Percentiles rank a stretch among this genome's conserved stretches.
These are phyloP conservation scores for Metschnikowia sp. DNA, from an alignment of 805 yeast genomes.

Conservation along the genomic window DNA sequence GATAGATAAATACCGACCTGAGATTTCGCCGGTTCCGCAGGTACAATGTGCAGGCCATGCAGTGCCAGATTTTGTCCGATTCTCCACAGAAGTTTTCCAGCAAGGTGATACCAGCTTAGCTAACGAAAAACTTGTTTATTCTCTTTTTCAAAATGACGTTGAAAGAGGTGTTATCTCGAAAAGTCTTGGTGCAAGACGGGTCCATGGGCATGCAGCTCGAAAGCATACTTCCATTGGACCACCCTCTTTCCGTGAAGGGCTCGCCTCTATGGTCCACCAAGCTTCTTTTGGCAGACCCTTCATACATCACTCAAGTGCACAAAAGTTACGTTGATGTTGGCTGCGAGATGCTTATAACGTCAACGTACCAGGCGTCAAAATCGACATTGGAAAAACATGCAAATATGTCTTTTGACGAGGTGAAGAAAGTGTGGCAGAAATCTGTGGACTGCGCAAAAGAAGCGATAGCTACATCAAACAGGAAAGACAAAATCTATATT, in stretches of 20 bases:
- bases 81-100: too few species aligned
- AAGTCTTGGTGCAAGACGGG: constrained; percentile 16
- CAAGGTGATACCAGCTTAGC: too few species aligned
- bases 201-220: constrained; percentile 20
- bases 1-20: too few species aligned
- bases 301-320: constrained; percentile 15
- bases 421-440: constrained; percentile 14
- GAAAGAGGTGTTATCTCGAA: constrained; percentile 2
- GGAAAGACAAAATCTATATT: constrained; percentile 23
- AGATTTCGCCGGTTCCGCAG: too few species aligned
- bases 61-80: too few species aligned
- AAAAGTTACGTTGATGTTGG: constrained; percentile 17
- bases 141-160: constrained; percentile 6
- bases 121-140: background rate
- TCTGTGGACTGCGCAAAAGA: constrained; percentile 15
- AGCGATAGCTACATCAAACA: constrained; percentile 6
- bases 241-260: constrained; percentile 18
- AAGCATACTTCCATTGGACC: constrained; percentile 13
- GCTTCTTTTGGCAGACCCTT: constrained; percentile 17
- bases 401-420: constrained; percentile 8
- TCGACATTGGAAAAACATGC: constrained; percentile 15
- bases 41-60: too few species aligned
- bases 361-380: constrained; percentile 20
- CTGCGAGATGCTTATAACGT: constrained; percentile 17
- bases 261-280: constrained; percentile 21